Conservation (phyloP, 805 yeast genomes). For the Lachancea sp. region DNA sequence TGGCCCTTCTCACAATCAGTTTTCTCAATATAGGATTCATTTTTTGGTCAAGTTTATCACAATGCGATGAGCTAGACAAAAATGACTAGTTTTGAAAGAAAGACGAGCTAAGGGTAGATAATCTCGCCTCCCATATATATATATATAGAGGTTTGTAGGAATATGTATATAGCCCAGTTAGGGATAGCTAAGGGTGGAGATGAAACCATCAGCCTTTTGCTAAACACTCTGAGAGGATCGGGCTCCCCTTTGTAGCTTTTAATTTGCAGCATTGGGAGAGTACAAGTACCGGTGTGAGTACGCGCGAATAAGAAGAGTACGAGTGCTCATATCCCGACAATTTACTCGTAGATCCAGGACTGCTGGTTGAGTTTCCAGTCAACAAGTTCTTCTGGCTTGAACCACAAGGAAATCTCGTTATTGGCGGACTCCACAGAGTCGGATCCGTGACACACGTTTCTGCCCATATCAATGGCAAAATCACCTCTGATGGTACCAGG, state of each 20-base stretch:
- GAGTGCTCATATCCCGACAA: too few relatives aligned
- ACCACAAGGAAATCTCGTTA: slow-evolving; percentile 95
- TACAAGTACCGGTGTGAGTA: not conserved
- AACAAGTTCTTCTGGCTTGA: slow-evolving; percentile 93
- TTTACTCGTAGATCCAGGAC: slow-evolving; percentile 91
- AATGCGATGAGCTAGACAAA: not conserved
- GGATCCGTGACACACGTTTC: slow-evolving; percentile 99
- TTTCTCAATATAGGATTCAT: not conserved
- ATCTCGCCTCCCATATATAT: too few relatives aligned
- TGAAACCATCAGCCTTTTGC: too few relatives aligned
- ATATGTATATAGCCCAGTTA: too few relatives aligned
- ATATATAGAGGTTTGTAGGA: too few relatives aligned
- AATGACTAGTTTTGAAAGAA: too few relatives aligned
- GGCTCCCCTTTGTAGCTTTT: too few relatives aligned
- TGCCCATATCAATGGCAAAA: slow-evolving; percentile 96
- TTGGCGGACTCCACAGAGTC: slow-evolving; percentile 97
- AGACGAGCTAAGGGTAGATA: too few relatives aligned
- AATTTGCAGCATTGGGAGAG: not conserved
- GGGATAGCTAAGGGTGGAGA: too few relatives aligned
- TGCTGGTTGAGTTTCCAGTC: slow-evolving; percentile 81
- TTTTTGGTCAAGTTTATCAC: not conserved
- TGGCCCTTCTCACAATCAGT: not conserved
- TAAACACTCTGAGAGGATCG: too few relatives aligned
- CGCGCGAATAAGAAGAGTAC: too few relatives aligned
- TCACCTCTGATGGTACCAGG: slow-evolving; percentile 99